Evolutionary conservation across 2,329 filamentous ascomycete genomes (phyloP).

Genomic region (Aspergillus fructus): DNA sequence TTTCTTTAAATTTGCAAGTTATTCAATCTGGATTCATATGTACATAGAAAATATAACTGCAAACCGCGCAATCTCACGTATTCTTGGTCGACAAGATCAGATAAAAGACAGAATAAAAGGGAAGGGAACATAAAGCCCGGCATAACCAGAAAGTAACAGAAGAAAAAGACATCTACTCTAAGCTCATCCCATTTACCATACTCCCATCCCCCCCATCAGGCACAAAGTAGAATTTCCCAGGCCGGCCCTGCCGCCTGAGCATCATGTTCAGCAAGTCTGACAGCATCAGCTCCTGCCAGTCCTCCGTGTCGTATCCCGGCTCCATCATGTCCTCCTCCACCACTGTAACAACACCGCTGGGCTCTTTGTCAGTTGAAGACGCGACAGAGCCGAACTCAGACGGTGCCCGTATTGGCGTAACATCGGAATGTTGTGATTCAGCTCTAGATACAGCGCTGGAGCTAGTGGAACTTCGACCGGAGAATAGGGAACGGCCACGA

Average conservation of each 20-base stretch:
- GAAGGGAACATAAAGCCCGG: not conserved
- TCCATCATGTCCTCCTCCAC: not conserved
- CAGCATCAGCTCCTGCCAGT: not conserved
- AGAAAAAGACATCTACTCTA: not conserved
- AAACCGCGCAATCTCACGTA: too few species aligned
- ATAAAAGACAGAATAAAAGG: too few species aligned
- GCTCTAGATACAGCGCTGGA: not conserved
- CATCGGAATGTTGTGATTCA: not conserved
- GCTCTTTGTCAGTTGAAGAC: not conserved
- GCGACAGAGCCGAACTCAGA: not conserved
- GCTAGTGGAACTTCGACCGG: not conserved
- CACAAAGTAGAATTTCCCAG: not conserved
- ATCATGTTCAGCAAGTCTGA: not conserved
- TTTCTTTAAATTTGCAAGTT: too few species aligned
- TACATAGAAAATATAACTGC: too few species aligned
- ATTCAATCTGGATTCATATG: too few species aligned
- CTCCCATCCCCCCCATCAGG: not conserved
- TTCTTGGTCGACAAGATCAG: too few species aligned
- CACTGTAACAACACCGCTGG: not conserved
- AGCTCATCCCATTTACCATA: not conserved
- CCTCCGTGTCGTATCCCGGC: not conserved
- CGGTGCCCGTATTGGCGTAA: not conserved
- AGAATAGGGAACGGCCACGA: not conserved
- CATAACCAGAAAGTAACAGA: not conserved
- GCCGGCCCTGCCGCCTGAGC: not conserved